A percentile compares a stretch with the other conserved stretches of the same genome.
These are phyloP conservation scores for Keqinozyma sinolaborantium DNA, from an alignment of 1,139 yeast species.

Conservation along the genomic window DNA sequence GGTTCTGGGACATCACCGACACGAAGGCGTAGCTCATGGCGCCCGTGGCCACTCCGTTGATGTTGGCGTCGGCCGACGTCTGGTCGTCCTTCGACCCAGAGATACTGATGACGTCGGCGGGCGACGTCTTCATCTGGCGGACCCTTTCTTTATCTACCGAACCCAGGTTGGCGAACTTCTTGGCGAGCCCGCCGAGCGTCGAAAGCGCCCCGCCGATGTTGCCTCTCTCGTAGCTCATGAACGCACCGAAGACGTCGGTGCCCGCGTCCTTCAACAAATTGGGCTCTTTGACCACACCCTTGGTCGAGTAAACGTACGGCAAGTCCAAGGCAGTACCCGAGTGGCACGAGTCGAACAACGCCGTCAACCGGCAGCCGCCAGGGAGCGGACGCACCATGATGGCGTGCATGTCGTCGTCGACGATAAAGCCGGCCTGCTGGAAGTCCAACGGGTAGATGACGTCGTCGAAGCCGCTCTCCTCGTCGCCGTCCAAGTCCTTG, in stretches of 20 bases:
- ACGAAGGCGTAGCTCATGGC: conserved; percentile 94
- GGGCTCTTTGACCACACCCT: conserved; percentile 88
- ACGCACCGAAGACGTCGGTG: conserved; percentile 66
- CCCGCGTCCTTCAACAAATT: conserved; percentile 85
- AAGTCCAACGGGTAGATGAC: conserved; percentile 91
- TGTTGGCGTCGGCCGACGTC: conserved; percentile 76
- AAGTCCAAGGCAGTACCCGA: conserved; percentile 89
- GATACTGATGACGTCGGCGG: conserved; percentile 83
- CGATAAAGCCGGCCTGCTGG: conserved; percentile 65
- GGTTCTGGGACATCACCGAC: conserved; percentile 60
- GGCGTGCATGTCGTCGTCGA: conserved; percentile 84
- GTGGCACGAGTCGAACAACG: conserved; percentile 89
- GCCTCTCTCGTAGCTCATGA: conserved; percentile 70
- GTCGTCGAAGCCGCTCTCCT: conserved; percentile 86
- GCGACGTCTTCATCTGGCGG: conserved; percentile 62
- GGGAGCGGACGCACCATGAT: conserved; percentile 75
- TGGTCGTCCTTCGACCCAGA: conserved; percentile 91
- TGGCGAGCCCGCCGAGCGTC: conserved; percentile 46
- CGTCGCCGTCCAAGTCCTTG: conserved; percentile 81
- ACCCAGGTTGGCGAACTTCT: conserved; percentile 30
- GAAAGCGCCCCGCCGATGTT: conserved; percentile 53
- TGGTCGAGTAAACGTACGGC: conserved; percentile 87
- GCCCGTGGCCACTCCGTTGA: conserved; percentile 79
- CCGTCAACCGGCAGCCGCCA: conserved; percentile 83
- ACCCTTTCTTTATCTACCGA: conserved; percentile 26